Percentiles rank a stretch among this genome's conserved stretches.
These are phyloP conservation scores for Colletotrichum australisinense DNA, from an alignment of 2,329 filamentous ascomycete species.

Conservation along the genomic window DNA sequence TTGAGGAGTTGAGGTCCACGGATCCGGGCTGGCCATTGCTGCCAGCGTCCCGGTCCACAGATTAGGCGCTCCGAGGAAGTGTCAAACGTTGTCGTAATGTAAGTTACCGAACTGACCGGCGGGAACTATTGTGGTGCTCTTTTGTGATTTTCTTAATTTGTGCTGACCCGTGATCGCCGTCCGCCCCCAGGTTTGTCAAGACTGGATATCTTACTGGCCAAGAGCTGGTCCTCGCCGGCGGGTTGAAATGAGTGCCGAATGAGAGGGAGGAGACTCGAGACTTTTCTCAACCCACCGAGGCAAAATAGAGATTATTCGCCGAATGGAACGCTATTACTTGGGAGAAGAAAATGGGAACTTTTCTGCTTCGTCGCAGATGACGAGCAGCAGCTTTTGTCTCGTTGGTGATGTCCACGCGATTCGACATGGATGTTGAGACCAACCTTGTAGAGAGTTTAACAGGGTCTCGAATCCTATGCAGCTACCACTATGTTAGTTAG, in stretches of 20 bases:
- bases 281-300: background rate
- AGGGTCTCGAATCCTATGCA: background rate
- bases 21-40: slow-evolving; percentile 49
- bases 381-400: background rate
- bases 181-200: slow-evolving; percentile 41
- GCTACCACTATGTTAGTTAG: no score
- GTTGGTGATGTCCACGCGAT: background rate
- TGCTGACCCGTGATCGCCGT: background rate
- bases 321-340: background rate
- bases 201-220: slow-evolving; percentile 45
- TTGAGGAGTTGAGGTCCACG: slow-evolving; percentile 42
- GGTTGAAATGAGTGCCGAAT: slow-evolving; percentile 37
- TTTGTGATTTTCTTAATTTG: background rate
- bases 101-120: slow-evolving; percentile 39
- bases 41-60: slow-evolving; percentile 47
- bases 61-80: slow-evolving; percentile 48
- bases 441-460: background rate
- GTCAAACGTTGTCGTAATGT: slow-evolving; percentile 47
- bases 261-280: background rate
- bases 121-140: background rate
- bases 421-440: background rate
- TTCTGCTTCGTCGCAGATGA: background rate
- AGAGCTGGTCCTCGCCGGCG: slow-evolving; percentile 42
- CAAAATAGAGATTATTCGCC: no score
- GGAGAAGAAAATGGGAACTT: background rate